These are phyloP conservation scores for Paramecium sonneborni DNA, from an alignment of 73 alveolate genomes.

Conservation along the genomic window DNA sequence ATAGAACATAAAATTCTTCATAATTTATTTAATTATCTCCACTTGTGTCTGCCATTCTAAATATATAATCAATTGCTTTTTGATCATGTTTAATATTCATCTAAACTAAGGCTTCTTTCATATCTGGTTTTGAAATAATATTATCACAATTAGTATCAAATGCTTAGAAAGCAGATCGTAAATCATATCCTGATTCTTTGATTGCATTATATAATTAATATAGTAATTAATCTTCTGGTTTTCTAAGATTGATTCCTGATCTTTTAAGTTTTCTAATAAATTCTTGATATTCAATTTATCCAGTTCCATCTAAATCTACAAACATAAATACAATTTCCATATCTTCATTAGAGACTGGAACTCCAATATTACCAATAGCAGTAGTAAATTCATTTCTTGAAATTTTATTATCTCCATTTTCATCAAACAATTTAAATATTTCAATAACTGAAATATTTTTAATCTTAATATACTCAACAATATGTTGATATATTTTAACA, in stretches of 20 bases:
- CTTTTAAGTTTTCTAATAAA: constrained; percentile 58
- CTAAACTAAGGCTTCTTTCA: constrained; percentile 27
- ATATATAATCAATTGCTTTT: constrained; percentile 60
- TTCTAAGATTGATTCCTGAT: constrained; percentile 61
- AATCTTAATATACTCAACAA: constrained; percentile 15
- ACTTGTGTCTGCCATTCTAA: constrained; percentile 62
- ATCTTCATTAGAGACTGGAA: constrained; percentile 43
- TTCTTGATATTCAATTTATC: constrained; percentile 59
- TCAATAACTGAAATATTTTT: constrained; percentile 57
- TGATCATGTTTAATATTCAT: not conserved
- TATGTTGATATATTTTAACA: not conserved
- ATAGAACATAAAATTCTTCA: constrained; percentile 59
- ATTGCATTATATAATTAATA: constrained; percentile 49
- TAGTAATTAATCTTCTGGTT: constrained; percentile 58
- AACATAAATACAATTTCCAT: constrained; percentile 63
- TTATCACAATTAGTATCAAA: constrained; percentile 63
- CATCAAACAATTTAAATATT: constrained; percentile 61
- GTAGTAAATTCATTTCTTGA: constrained; percentile 19
- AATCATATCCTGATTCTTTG: constrained; percentile 40
- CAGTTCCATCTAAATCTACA: constrained; percentile 66
- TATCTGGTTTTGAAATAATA: constrained; percentile 43
- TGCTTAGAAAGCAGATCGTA: constrained; percentile 54
- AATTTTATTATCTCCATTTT: constrained; percentile 57
- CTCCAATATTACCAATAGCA: constrained; percentile 54
- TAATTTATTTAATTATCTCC: constrained; percentile 60